Conservation (phyloP, 2,329 filamentous ascomycete species). For the Uncinocarpus reesii region DNA sequence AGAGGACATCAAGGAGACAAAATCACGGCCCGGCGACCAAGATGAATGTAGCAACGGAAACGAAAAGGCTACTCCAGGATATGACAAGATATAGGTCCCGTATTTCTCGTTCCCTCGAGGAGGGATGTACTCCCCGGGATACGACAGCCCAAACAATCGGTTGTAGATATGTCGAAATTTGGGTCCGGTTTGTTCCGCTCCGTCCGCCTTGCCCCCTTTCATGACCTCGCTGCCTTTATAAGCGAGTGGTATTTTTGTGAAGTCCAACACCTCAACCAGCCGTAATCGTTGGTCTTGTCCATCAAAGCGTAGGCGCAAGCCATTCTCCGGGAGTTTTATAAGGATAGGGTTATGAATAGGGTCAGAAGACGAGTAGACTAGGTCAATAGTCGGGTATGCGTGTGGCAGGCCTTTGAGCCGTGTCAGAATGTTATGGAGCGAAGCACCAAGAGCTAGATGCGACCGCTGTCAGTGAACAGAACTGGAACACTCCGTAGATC, state of each 20-base stretch:
- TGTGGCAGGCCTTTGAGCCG: conserved; percentile 80
- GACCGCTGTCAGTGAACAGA: conserved; percentile 2
- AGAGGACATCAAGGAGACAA: conserved; percentile 75
- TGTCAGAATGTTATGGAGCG: conserved; percentile 78
- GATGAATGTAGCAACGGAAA: conserved; percentile 66
- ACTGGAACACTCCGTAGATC: conserved; percentile 2
- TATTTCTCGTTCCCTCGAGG: conserved; percentile 44
- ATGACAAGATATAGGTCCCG: conserved; percentile 83
- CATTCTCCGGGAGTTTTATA: conserved; percentile 70
- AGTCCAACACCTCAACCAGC: conserved; percentile 82
- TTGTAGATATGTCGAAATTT: conserved; percentile 86
- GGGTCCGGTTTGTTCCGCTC: conserved; percentile 45
- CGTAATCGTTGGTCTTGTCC: conserved; percentile 84
- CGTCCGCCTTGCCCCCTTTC: conserved; percentile 40
- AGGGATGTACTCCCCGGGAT: conserved; percentile 81
- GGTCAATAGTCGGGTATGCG: conserved; percentile 69
- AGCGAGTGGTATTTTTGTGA: conserved; percentile 69
- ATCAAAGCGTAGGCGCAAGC: conserved; percentile 82
- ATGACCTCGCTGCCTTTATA: conserved; percentile 75
- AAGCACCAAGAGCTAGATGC: conserved; percentile 67
- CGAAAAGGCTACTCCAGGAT: conserved; percentile 86
- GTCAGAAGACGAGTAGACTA: conserved; percentile 64
- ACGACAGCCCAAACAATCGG: conserved; percentile 83
- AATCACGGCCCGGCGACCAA: conserved; percentile 65
- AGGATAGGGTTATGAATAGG: conserved; percentile 68